Evolutionary conservation across 768 basidiomycete genomes (phyloP).

Genomic region (Cystobasidium onofrii): DNA sequence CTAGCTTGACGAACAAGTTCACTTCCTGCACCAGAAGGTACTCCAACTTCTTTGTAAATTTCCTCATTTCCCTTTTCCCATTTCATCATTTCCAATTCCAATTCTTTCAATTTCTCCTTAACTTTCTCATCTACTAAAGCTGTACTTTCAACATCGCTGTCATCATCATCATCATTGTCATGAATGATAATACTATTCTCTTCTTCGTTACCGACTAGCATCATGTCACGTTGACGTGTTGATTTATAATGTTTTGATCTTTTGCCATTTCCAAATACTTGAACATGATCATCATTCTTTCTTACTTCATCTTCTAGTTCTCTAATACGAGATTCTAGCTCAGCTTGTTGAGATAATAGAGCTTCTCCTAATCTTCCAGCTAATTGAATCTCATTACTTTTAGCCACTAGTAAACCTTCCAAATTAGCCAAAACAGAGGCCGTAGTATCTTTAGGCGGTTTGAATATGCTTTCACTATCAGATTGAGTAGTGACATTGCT

Average conservation of each 20-base stretch:
- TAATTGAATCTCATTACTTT: slow-evolving; percentile 84
- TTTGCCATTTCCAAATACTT: neutral
- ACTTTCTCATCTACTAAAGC: slow-evolving; percentile 51
- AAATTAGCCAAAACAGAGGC: slow-evolving; percentile 31
- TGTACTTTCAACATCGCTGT: neutral
- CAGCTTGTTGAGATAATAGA: slow-evolving; percentile 84
- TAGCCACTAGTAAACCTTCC: slow-evolving; percentile 63
- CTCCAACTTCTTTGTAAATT: slow-evolving; percentile 60
- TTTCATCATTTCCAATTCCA: slow-evolving; percentile 61
- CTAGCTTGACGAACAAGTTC: slow-evolving; percentile 10
- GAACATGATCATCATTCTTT: slow-evolving; percentile 23
- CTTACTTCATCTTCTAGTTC: slow-evolving; percentile 51
- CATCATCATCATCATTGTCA: slow-evolving; percentile 54
- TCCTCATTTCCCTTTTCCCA: slow-evolving; percentile 77
- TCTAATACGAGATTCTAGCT: slow-evolving; percentile 77
- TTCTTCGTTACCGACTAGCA: slow-evolving; percentile 57
- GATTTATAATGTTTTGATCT: neutral
- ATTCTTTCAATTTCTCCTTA: slow-evolving; percentile 57
- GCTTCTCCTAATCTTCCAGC: slow-evolving; percentile 88
- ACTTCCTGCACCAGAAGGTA: neutral
- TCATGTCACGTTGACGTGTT: slow-evolving; percentile 57
- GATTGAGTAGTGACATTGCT: neutral
- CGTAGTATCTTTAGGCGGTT: neutral
- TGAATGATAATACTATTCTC: too few species aligned
- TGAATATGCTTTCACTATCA: neutral